These are phyloP conservation scores for Elongisporangium undulatum DNA, from an alignment of 352 stramenopile genomes.

Conservation along the genomic window DNA sequence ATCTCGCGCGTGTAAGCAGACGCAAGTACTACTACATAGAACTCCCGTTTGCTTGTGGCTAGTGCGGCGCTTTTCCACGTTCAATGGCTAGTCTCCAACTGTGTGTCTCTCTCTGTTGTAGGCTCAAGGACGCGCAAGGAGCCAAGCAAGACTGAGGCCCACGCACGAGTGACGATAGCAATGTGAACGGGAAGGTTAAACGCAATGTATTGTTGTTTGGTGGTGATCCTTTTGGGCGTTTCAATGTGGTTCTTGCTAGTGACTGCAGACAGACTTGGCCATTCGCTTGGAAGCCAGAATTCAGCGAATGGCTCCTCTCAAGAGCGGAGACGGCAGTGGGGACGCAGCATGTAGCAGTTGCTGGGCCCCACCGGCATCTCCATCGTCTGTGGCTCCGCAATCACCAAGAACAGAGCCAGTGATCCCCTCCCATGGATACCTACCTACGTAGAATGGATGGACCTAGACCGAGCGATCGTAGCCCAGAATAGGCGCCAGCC, in stretches of 20 bases:
- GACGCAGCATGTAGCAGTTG: background rate
- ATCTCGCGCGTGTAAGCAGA: background rate
- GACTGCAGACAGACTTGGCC: background rate
- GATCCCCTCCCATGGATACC: background rate
- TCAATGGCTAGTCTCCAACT: background rate
- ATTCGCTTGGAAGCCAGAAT: background rate
- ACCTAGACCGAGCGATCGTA: slow-evolving; percentile 81
- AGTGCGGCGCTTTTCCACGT: background rate
- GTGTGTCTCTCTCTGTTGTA: background rate
- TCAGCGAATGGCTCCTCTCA: background rate
- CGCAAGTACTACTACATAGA: background rate
- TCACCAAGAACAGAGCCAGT: background rate
- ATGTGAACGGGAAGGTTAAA: background rate
- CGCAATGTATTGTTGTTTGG: background rate
- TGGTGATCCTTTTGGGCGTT: background rate
- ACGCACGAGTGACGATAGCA: background rate
- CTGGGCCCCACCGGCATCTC: background rate
- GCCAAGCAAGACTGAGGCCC: background rate
- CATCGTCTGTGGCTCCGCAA: background rate
- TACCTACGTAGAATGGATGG: background rate
- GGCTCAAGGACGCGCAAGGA: background rate
- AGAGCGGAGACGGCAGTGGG: background rate
- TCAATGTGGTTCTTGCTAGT: background rate
- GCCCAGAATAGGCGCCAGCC: slow-evolving; percentile 94
- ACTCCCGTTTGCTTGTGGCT: background rate